phyloP scores from a whole-genome alignment of 495 filamentous ascomycete species.

The Penicillium antarcticum region DNA sequence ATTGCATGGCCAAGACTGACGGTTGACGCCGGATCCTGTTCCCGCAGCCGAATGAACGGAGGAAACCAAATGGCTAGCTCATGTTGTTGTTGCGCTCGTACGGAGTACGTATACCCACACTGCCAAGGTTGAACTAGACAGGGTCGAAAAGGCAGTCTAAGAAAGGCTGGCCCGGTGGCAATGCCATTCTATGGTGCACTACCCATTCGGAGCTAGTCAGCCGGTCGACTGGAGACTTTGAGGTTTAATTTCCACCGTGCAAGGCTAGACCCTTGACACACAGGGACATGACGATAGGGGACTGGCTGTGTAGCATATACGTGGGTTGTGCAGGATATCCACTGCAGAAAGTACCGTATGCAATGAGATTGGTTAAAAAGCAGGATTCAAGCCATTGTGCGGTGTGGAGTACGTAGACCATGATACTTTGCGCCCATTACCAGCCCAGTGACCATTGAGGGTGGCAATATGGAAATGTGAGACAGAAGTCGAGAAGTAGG shows the following conservation, averaged over 20 bases:
- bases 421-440: background rate
- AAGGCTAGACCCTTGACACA: background rate
- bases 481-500: background rate
- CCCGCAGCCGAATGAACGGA: conserved; percentile 6
- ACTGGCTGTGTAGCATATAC: background rate
- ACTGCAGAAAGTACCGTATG: background rate
- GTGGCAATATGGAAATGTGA: background rate
- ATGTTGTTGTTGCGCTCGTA: background rate
- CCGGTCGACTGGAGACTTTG: background rate
- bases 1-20: conserved; percentile 13
- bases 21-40: conserved; percentile 7
- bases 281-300: background rate
- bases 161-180: conserved; percentile 1
- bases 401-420: background rate
- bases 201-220: background rate
- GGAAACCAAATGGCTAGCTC: background rate
- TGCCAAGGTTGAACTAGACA: conserved; percentile 7
- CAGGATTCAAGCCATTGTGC: background rate
- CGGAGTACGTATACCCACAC: conserved; percentile 6
- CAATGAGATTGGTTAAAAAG: background rate
- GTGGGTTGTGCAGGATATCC: background rate
- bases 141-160: background rate
- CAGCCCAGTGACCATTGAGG: no score
- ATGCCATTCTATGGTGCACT: background rate
- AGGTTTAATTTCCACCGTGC: background rate